Base-by-base conservation (phyloP, 257 asterid genomes). In the Rhazya stricta region DNA sequence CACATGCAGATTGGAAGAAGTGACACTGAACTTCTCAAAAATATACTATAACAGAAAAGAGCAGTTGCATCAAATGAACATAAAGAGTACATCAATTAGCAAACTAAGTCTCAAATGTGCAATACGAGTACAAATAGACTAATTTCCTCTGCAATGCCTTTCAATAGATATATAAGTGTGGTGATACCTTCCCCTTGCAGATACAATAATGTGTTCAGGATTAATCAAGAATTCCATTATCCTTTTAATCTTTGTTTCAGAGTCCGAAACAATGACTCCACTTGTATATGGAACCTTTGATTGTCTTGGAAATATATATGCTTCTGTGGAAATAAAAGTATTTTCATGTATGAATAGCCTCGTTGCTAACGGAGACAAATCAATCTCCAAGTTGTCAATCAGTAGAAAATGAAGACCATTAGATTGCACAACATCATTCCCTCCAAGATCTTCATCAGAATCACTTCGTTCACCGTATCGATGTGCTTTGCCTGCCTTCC, bases 141-240 rank as follows among this genome's bases (percentile, higher is more conserved):
- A 39, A 36, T 34, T 25, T 34, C 57, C 37, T 9, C 21, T 48
- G 25, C 13, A 46, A 58, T 25, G 41, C 58, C 32, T 42, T 32
- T 13, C 30, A 74, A 36, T 9, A 62, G 12, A 27, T 43, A 74
- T 48, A 48, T 39, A 68, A 66, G 5, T 39, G 34, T 23, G 36
- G 2, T 50, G 63, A 71, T 86, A 89, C 92, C 96, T 89, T 85
- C 90, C 92, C 30, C 74, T 83, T 71, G 84, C 77, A 58, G 96
- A 89, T 81, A 87, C 83, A 19, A 89, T 75, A 18, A 89, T 58
- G 78, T 83, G 83, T 56, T 76, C 29, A 21, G 90, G 88, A 83
- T 75, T 85, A 48, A 72, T 80, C 82, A 89, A 74, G 80, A 84
- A 88, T 36, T 80, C 79, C 36, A 74, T 69, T 71, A 89, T 73